Evolutionary conservation across 2,329 filamentous ascomycete genomes (phyloP).

Genomic region (Hymenoscyphus albidus): DNA sequence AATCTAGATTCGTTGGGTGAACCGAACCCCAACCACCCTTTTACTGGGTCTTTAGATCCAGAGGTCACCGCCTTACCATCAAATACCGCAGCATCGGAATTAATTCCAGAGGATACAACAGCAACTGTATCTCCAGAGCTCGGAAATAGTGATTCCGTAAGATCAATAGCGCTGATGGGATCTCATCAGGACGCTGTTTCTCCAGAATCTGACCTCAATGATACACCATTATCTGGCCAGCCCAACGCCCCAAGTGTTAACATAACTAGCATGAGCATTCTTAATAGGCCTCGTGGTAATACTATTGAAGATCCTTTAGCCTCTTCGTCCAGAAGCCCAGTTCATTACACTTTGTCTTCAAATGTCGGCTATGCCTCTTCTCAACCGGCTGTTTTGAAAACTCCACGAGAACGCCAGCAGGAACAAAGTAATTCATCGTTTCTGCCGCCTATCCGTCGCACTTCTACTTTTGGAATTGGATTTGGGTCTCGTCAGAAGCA

Average conservation of each 20-base stretch:
- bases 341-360: background rate
- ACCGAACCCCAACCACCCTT: background rate
- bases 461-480: conserved; percentile 51
- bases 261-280: conserved; percentile 16
- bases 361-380: background rate
- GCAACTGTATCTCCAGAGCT: background rate
- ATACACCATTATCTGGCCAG: background rate
- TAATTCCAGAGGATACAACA: background rate
- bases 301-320: conserved; percentile 17
- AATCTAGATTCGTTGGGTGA: background rate
- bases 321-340: background rate
- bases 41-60: background rate
- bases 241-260: background rate
- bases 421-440: conserved; percentile 37
- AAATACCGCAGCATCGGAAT: background rate
- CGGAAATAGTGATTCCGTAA: background rate
- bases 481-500: conserved; percentile 33
- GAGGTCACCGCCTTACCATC: background rate
- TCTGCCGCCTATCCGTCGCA: conserved; percentile 55
- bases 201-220: background rate
- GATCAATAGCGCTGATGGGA: background rate
- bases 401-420: conserved; percentile 9
- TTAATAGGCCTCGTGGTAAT: conserved; percentile 23
- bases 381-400: background rate
- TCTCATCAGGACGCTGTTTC: background rate